Evolutionary conservation across 108 stramenopile species (phyloP), one percentile per base, ranked within the genome.

Genomic region (Parietichytrium sp.): DNA sequence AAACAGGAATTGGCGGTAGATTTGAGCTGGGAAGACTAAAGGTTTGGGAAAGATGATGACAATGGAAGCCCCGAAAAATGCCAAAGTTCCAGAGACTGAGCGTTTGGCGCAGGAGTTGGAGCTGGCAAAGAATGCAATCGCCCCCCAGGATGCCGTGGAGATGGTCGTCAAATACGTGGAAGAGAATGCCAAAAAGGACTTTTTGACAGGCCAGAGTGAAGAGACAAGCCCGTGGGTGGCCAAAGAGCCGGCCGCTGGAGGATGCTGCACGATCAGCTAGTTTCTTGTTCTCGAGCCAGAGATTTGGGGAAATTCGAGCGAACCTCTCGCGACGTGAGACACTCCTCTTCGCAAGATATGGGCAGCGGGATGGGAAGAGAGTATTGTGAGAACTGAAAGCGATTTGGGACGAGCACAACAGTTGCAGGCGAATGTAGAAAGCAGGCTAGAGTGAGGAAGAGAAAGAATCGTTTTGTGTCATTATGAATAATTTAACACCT

Each of bases 151-250:
- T 16, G 61, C 61, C 8, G 33, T 23, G 20, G 61, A 33, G 20
- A 42, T 45, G 42, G 45, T 72, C 61, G 20, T 42, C 20, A 72
- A 72, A 25, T 72, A 72, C 20, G 61, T 72, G 20, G 45, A 72
- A 13, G 61, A 72, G n/a, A 33, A 72, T n/a, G 61, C 61, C 2
- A 31, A 38, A 25, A 72, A 25, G 29, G 61, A 72, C 42, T 72
- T 72, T 25, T 20, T 72, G 42, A 16, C 45, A 42, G 38, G 61
- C 15, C 10, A 33, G 4, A 72, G 38, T 42, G 61, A 72, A 10
- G 61, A 72, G 61, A 10, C 61, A 33, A 72, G 61, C 33, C 61
- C 61, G 20, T 72, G 61, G 61, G 20, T 72, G 15, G 13, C 33
- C 29, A 42, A 72, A 42, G 61, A 72, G 13, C 1, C 61, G 16